phyloP scores from a whole-genome alignment of 225 moss, liverwort and hornwort genomes.

The Antitrichia curtipendula region DNA sequence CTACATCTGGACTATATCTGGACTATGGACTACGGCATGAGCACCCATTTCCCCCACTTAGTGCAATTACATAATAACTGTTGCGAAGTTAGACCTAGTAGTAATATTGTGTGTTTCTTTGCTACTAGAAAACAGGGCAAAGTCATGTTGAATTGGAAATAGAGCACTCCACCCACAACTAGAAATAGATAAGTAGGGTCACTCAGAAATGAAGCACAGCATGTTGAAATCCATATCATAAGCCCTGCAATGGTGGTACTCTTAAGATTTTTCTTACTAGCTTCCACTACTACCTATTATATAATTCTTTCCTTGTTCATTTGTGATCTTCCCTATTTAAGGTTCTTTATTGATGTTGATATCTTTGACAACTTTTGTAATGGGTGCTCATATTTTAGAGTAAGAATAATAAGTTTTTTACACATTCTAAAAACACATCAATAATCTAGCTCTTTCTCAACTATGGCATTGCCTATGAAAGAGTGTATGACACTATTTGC shows the following conservation, averaged over 20 bases:
- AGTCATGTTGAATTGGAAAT: background rate
- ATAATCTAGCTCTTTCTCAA: background rate
- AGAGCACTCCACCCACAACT: background rate
- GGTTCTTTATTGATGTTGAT: background rate
- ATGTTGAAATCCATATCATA: background rate
- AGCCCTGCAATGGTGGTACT: background rate
- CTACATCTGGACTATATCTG: no score
- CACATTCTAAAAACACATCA: no score
- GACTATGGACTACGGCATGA: background rate
- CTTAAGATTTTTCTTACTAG: background rate
- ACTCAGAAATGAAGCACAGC: background rate
- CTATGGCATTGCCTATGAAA: no score
- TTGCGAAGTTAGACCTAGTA: background rate
- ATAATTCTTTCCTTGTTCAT: background rate
- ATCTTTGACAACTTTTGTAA: background rate
- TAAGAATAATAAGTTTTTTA: background rate
- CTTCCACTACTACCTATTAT: background rate
- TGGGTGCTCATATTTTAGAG: background rate
- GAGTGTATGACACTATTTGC: background rate
- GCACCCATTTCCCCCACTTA: background rate
- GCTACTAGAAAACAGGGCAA: background rate
- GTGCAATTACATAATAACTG: background rate
- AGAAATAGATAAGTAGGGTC: background rate
- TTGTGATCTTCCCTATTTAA: background rate
- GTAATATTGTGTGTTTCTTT: background rate